phyloP scores from a whole-genome alignment of 257 asterid species.

The Gentiana macrophylla region DNA sequence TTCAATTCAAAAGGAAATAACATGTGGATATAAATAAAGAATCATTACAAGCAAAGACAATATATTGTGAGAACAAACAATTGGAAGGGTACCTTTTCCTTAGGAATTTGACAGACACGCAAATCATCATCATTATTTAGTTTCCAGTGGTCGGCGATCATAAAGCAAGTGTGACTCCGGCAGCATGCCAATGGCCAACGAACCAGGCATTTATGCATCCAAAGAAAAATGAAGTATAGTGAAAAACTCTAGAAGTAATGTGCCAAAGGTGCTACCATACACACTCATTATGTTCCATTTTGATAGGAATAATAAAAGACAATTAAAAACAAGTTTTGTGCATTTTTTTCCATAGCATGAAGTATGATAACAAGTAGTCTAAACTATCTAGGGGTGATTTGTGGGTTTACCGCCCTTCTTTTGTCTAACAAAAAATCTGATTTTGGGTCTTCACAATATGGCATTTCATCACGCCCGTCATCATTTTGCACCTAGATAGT shows the following conservation, averaged over 20 bases:
- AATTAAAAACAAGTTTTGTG: too few relatives aligned
- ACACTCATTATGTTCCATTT: too few relatives aligned
- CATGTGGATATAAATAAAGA: background rate
- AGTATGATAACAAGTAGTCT: too few relatives aligned
- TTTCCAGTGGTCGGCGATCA: slow-evolving; percentile 57
- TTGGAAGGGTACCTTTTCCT: slow-evolving; percentile 37
- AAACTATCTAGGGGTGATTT: too few relatives aligned
- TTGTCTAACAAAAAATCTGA: slow-evolving; percentile 54
- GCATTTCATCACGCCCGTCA: slow-evolving; percentile 10
- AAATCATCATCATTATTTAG: slow-evolving; percentile 53
- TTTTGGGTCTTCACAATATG: slow-evolving; percentile 30
- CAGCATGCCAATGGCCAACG: slow-evolving; percentile 8
- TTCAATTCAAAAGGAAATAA: slow-evolving; percentile 2
- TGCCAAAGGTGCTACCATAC: too few relatives aligned
- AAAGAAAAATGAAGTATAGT: background rate
- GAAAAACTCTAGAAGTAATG: too few relatives aligned
- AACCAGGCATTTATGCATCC: slow-evolving; percentile 55
- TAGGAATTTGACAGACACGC: slow-evolving; percentile 59
- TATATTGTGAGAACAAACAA: background rate
- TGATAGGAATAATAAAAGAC: too few relatives aligned
- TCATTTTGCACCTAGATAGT: too few relatives aligned
- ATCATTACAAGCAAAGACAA: background rate
- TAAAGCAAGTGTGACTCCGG: slow-evolving; percentile 19
- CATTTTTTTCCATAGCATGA: too few relatives aligned
- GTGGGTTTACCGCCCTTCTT: slow-evolving; percentile 42